Percentiles rank a stretch among this genome's conserved stretches.
Evolutionary conservation across 2,329 filamentous ascomycete genomes (phyloP).

Genomic region (Pochonia chlamydosporia): DNA sequence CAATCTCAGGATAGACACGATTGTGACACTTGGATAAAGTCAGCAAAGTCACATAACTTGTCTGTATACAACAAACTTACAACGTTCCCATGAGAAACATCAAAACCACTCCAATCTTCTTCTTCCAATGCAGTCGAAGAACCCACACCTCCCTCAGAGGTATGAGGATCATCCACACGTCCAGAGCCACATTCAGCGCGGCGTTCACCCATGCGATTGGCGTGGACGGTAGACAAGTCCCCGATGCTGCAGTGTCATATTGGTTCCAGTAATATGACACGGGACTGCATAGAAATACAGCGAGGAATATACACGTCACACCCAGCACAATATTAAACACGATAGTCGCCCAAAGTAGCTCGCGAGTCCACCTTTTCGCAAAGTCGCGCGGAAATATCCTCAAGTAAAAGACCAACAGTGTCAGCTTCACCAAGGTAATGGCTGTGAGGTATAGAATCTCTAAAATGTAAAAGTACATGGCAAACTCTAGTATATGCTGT

Average conservation of each 20-base stretch:
- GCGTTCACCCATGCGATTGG: slow-evolving; percentile 42
- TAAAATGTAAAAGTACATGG: slow-evolving; percentile 33
- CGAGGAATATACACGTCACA: slow-evolving; percentile 31
- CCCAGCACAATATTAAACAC: slow-evolving; percentile 29
- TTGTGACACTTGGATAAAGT: slow-evolving; percentile 22
- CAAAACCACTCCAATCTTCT: slow-evolving; percentile 36
- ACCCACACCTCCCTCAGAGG: slow-evolving; percentile 34
- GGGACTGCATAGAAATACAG: slow-evolving; percentile 42
- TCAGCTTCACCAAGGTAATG: slow-evolving; percentile 39
- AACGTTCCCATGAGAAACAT: slow-evolving; percentile 41
- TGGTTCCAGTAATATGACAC: slow-evolving; percentile 42
- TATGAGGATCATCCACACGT: slow-evolving; percentile 42
- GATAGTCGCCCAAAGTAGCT: slow-evolving; percentile 31
- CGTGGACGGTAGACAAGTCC: slow-evolving; percentile 41
- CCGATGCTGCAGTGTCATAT: slow-evolving; percentile 38
- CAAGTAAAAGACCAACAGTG: slow-evolving; percentile 45
- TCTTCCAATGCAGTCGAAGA: slow-evolving; percentile 34
- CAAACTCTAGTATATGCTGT: slow-evolving; percentile 32
- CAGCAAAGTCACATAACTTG: too few relatives aligned
- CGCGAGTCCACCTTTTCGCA: slow-evolving; percentile 20
- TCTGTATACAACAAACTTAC: slow-evolving; percentile 15
- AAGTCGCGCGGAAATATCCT: slow-evolving; percentile 38
- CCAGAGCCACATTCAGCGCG: slow-evolving; percentile 40
- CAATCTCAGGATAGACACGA: slow-evolving; percentile 24
- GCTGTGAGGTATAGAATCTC: slow-evolving; percentile 36